Evolutionary conservation across 2,329 filamentous ascomycete species (phyloP), one percentile per base, ranked within the genome.

Genomic region (Plenodomus tracheiphilus): DNA sequence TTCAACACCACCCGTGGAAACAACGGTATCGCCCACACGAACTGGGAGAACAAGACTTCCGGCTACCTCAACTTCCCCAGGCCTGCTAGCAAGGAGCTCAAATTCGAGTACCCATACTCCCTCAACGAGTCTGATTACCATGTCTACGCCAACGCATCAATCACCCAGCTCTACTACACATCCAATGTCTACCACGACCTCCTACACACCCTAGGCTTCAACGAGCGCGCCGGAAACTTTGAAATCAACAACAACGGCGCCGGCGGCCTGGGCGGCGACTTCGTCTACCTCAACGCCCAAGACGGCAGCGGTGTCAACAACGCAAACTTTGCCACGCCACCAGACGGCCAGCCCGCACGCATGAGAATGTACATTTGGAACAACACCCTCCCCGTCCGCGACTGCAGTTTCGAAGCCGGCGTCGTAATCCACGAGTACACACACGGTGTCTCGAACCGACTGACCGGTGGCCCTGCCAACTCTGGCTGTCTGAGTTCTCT

Each of bases 281-380:
- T 75, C 38, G 79, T 82, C 32, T 81, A 81, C 47, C 71, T 84
- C 34, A 82, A 82, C 53, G 68, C 81, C 0, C 83, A 85, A 57
- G 82, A 85, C 47, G 81, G 80, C 22, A 43, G 43, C 4, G 77
- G 74, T 15, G 75, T 69, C 1, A 81, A 85, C 71, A 85, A 85
- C 51, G 82, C 82, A 48, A 78, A 82, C 69, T 84, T 85, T 53
- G 75, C 76, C 4, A 81, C 81, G 0, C 80, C 62, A 16, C 62
- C 62, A 1, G 62, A 65, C 34, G 62, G 62, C 8, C 64, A 72
- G 36, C 66, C 70, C 2, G 78, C 77, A 13, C 76, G 80, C 22
- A 85, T 85, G 82, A 66, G 79, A 18, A 84, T 85, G 81, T 84
- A 79, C 61, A 66, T 85, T 40, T 85, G 80, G 79, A 78, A 73